Conservation (phyloP, 2,329 filamentous ascomycete species). For the Fusarium sacchari region DNA sequence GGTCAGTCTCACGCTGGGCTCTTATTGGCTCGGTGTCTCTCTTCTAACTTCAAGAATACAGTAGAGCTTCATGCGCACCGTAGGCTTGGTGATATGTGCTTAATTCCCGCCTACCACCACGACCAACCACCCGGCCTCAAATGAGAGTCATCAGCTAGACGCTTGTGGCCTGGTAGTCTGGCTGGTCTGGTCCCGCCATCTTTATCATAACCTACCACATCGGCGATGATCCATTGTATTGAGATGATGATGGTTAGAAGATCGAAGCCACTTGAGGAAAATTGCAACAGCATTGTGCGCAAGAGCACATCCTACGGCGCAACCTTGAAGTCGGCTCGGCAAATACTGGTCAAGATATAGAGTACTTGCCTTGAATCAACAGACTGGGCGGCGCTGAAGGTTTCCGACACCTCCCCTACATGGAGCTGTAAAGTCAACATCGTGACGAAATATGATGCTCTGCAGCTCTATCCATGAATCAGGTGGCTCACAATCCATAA, state of each 20-base stretch:
- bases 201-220: constrained; percentile 5
- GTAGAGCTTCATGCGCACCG: constrained; percentile 19
- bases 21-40: constrained; percentile 20
- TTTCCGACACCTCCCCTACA: background rate
- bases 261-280: constrained; percentile 14
- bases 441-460: constrained; percentile 7
- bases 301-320: background rate
- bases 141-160: constrained; percentile 7
- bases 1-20: background rate
- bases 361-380: constrained; percentile 4
- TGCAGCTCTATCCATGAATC: constrained; percentile 1
- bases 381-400: background rate
- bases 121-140: constrained; percentile 19
- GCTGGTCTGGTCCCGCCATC: background rate
- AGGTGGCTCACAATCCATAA: constrained; percentile 4
- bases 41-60: constrained; percentile 16
- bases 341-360: constrained; percentile 6
- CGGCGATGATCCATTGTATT: constrained; percentile 13
- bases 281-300: constrained; percentile 2
- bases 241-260: constrained; percentile 5
- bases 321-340: background rate
- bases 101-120: constrained; percentile 26
- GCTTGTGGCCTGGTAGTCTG: background rate
- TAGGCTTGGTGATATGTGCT: constrained; percentile 16
- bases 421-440: constrained; percentile 6